phyloP scores from a whole-genome alignment of 2,329 filamentous ascomycete species.

The Remersonia thermophila region DNA sequence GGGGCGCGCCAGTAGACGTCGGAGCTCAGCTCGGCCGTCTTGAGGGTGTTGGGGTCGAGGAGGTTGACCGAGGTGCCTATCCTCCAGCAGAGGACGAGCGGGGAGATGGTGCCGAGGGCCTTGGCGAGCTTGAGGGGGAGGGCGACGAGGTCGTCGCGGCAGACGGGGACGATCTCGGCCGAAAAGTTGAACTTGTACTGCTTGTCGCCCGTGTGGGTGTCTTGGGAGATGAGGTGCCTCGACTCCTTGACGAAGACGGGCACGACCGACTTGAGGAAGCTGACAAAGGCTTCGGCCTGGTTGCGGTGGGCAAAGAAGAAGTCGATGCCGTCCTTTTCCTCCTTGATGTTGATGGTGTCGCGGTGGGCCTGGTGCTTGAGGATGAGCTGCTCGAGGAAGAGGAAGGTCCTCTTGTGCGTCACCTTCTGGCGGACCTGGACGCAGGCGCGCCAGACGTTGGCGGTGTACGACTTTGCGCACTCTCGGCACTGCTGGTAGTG shows the following conservation, averaged over 20 bases:
- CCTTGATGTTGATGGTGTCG: constrained; percentile 96
- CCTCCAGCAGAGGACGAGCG: constrained; percentile 72
- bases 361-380: constrained; percentile 84
- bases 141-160: constrained; percentile 94
- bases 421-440: constrained; percentile 97
- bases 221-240: constrained; percentile 69
- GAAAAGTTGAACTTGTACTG: constrained; percentile 94
- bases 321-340: constrained; percentile 88
- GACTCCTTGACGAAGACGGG: constrained; percentile 49
- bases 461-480: constrained; percentile 89
- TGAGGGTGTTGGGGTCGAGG: constrained; percentile 79
- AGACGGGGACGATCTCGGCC: constrained; percentile 81
- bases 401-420: constrained; percentile 70
- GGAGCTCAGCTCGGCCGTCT: constrained; percentile 74
- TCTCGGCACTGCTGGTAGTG: constrained; percentile 90
- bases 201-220: constrained; percentile 79
- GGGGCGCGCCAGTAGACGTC: constrained; percentile 84
- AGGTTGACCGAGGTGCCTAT: constrained; percentile 85
- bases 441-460: constrained; percentile 85
- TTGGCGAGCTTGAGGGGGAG: constrained; percentile 83
- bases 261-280: constrained; percentile 65
- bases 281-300: constrained; percentile 67
- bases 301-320: constrained; percentile 89
- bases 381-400: constrained; percentile 80
- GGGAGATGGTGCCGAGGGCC: constrained; percentile 75